Base-by-base conservation (phyloP, 148 eudicot genomes). In the Amaranthus hypochondriacus region DNA sequence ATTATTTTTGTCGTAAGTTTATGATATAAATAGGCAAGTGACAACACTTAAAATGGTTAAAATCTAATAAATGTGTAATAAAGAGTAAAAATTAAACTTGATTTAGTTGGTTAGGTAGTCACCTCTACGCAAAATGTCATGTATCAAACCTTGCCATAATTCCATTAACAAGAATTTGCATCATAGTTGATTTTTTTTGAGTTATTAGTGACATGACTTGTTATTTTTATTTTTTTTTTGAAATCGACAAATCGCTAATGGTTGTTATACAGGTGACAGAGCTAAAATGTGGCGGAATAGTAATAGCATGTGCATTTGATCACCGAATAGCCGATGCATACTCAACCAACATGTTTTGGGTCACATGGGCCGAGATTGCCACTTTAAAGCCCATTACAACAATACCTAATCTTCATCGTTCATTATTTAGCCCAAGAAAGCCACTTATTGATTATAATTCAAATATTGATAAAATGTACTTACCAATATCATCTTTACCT, bases 301-400 rank as follows among this genome's bases (percentile, higher is more conserved):
- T 91, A 75, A 75, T 92, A 51, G 87, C 78, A 4, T 90, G 93
- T 74, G 75, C 90, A 0, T 89, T 92, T 54, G 87, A 89, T n/a
- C 96, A 92, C 48, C 86, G 88, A 62, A 88, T 90, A 9, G 85
- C 90, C 0, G 95, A 93, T 59, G 96, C 93, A n/a, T 81, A 86
- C 85, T 86, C 96, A 0, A 78, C 87, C 68, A 85, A 87, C 90
- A 85, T 90, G 89, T 90, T 93, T 48, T 85, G 88, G 18, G 88
- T 86, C 2, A 78, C 98, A 14, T 93, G 98, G 98, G 84, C 90
- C 0, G 87, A 87, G 69, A 79, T 79, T 53, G 85, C 90, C 7
- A 77, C 72, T 10, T 77, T 80, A 5, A 75, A 67, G 43, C 78
- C 80, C 12, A 53, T 75, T 8, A 57, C 90, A 8, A 56, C 5